Percentiles rank a stretch among this genome's conserved stretches.
These are phyloP conservation scores for Globisporangium emineosum DNA, from an alignment of 352 stramenopile species.

Conservation along the genomic window DNA sequence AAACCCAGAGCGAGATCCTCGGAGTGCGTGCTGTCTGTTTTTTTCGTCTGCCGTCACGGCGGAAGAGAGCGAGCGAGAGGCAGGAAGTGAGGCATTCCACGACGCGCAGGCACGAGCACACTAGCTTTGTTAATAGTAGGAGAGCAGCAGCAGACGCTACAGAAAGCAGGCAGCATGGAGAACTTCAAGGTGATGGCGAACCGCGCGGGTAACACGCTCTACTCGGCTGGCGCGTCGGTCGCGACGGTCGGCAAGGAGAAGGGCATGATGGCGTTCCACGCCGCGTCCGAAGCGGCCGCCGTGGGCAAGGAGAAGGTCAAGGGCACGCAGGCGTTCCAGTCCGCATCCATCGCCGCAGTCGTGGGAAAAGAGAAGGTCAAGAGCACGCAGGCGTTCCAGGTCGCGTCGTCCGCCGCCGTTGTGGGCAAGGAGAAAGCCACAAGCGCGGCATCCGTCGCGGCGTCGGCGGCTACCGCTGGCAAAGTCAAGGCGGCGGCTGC, in stretches of 20 bases:
- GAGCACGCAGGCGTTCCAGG: slow-evolving; percentile 43
- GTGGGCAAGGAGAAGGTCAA: slow-evolving; percentile 36
- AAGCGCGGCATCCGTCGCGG: slow-evolving; percentile 37
- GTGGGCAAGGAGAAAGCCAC: slow-evolving; percentile 59
- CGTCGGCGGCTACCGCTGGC: slow-evolving; percentile 41
- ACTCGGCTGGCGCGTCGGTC: slow-evolving; percentile 49
- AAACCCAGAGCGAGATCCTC: not conserved
- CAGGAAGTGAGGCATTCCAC: not conserved
- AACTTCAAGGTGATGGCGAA: slow-evolving; percentile 75
- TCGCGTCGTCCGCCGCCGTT: slow-evolving; percentile 36
- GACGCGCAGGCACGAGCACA: not conserved
- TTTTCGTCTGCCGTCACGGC: slow-evolving; percentile 3
- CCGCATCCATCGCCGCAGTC: slow-evolving; percentile 40
- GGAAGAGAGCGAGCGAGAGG: slow-evolving; percentile 8
- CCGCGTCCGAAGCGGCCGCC: slow-evolving; percentile 24
- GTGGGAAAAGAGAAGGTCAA: slow-evolving; percentile 54
- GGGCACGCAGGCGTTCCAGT: slow-evolving; percentile 56
- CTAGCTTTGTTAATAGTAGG: not conserved
- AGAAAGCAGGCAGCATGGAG: slow-evolving; percentile 26
- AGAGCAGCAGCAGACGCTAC: not conserved
- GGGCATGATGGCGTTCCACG: slow-evolving; percentile 27
- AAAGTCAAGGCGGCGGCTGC: slow-evolving; percentile 51
- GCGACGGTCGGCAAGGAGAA: slow-evolving; percentile 49
- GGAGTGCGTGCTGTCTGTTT: slow-evolving; percentile 6
- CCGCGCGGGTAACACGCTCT: slow-evolving; percentile 71